Base-by-base conservation (phyloP, 2,329 filamentous ascomycete genomes). In the Aspergillus sp. region DNA sequence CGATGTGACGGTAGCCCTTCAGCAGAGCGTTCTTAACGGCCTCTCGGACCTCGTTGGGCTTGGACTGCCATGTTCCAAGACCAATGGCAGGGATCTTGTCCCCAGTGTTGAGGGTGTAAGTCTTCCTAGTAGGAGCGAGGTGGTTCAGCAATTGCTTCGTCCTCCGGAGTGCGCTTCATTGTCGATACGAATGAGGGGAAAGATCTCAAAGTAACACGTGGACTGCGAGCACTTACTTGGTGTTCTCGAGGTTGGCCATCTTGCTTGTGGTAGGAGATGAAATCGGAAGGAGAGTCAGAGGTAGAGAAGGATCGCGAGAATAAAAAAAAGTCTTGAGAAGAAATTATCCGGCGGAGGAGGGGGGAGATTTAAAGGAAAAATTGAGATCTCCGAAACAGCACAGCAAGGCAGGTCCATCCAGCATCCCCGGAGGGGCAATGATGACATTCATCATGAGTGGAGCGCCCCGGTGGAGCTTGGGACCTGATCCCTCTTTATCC, bases 51-150 rank as follows among this genome's bases (percentile, higher is more conserved):
- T 85, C 82, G 47, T 81, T 82, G 52, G 81, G 80, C 70, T 80
- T 79, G 68, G 84, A 83, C 68, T 85, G 83, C 83, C 82, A 85
- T 53, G 83, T 85, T 43, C 83, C 83, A 61, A 85, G 82, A 30
- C 83, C 83, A 49, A 84, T 67, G 41, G 80, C 79, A 30, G 80
- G 80, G 54, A 83, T 82, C 66, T 81, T 76, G 63, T 73, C 79
- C 43, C 81, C 81, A 17, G 80, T 83, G 71, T 83, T 84, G 38
- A 84, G 74, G 66, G 79, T 81, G 70, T 80, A 79, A 22, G 68
- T 70, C 62, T 76, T 77, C 55, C 75, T 77, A 25, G 45, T 50
- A 31, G 19, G 22, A n/a, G 13, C 30, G 34, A 38, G 28, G 25
- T 19, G n/a, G 47, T 38, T 65, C 47, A 64, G 41, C 38, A 9